Percentiles rank a stretch among this genome's conserved stretches.
phyloP scores from a whole-genome alignment of 306 rosid species.

The Sindora glabra region DNA sequence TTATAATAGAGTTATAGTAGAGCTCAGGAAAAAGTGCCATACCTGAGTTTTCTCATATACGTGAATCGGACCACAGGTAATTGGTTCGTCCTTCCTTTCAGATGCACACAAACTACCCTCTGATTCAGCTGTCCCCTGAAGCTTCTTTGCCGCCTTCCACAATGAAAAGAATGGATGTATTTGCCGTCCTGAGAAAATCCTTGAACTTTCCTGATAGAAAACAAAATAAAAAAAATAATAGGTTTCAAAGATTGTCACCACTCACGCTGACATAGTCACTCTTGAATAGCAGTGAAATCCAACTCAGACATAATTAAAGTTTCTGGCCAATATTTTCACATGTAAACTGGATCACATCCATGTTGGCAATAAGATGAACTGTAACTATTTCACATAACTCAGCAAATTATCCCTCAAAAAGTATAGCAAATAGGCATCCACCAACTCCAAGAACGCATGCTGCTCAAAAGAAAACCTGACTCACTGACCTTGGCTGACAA shows the following conservation, averaged over 20 bases:
- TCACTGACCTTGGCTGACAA: constrained; percentile 54
- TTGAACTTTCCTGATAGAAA: constrained; percentile 61
- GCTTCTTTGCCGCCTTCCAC: constrained; percentile 39
- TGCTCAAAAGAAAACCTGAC: neutral
- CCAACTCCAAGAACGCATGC: constrained; percentile 1
- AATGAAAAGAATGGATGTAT: constrained; percentile 68
- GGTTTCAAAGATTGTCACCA: constrained; percentile 8
- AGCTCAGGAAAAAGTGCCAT: constrained; percentile 3
- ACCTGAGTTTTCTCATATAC: constrained; percentile 65
- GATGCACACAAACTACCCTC: constrained; percentile 4
- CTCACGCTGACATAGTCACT: constrained; percentile 14
- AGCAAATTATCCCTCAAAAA: neutral
- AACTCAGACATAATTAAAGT: neutral
- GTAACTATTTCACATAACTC: neutral
- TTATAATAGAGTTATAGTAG: constrained; percentile 1
- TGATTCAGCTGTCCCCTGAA: constrained; percentile 24
- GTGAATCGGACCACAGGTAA: constrained; percentile 44
- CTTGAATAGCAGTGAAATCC: neutral
- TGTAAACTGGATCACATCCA: neutral
- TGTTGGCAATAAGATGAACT: neutral
- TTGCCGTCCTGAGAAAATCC: constrained; percentile 56
- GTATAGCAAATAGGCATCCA: neutral
- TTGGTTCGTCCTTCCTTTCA: constrained; percentile 19
- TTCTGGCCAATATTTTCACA: neutral
- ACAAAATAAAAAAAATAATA: neutral